Conservation (phyloP, 352 stramenopile species). For the Phytophthora syringae region DNA sequence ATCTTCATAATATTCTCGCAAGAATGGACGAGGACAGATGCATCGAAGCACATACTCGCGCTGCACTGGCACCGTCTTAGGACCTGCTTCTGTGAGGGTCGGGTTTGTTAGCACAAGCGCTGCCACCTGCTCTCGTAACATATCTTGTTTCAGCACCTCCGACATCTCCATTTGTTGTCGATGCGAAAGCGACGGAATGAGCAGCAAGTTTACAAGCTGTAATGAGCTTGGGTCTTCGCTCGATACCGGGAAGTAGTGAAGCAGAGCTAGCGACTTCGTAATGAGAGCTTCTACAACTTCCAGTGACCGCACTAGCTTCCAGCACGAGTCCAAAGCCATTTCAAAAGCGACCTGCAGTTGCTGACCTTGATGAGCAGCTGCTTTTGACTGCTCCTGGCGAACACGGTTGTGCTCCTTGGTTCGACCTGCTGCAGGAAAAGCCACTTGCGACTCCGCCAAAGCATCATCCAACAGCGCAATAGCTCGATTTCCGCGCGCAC, state of each 20-base stretch:
- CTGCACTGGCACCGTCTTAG: slow-evolving; percentile 41
- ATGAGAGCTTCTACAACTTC: slow-evolving; percentile 62
- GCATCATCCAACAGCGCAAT: slow-evolving; percentile 71
- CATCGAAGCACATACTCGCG: slow-evolving; percentile 83
- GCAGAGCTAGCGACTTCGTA: slow-evolving; percentile 53
- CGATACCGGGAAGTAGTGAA: slow-evolving; percentile 50
- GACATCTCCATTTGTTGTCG: slow-evolving; percentile 45
- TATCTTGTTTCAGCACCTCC: slow-evolving; percentile 39
- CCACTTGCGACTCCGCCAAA: slow-evolving; percentile 67
- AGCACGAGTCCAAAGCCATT: slow-evolving; percentile 80
- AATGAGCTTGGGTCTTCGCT: slow-evolving; percentile 21
- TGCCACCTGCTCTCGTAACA: slow-evolving; percentile 43
- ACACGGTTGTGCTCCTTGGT: slow-evolving; percentile 14
- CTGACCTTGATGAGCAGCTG: slow-evolving; percentile 39
- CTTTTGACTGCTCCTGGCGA: slow-evolving; percentile 45
- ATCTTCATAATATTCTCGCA: slow-evolving; percentile 52
- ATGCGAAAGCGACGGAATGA: slow-evolving; percentile 34
- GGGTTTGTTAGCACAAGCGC: slow-evolving; percentile 58
- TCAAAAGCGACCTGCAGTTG: slow-evolving; percentile 81
- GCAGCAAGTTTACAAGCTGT: slow-evolving; percentile 47
- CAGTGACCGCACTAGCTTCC: slow-evolving; percentile 60
- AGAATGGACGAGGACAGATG: slow-evolving; percentile 72
- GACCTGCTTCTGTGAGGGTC: slow-evolving; percentile 31
- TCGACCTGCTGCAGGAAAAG: slow-evolving; percentile 44
- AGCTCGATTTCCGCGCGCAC: slow-evolving; percentile 46